phyloP scores from a whole-genome alignment of 306 rosid species.

The Prinsepia uniflora region DNA sequence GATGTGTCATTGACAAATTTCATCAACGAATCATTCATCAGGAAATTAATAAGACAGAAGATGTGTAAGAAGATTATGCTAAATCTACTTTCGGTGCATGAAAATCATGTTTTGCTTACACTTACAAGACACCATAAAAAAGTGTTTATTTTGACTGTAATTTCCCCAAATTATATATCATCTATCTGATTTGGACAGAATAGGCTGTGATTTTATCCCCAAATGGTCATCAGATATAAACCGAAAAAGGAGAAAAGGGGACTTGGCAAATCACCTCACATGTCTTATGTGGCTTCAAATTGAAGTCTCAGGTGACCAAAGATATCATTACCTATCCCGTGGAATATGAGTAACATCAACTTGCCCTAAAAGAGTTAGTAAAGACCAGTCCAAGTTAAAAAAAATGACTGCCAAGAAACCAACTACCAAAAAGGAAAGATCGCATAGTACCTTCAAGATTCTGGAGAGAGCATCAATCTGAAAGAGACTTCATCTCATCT shows the following conservation, averaged over 20 bases:
- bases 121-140: neutral
- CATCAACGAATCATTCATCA: slow-evolving; percentile 7
- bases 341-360: slow-evolving; percentile 34
- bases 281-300: neutral
- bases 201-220: neutral
- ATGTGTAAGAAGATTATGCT: slow-evolving; percentile 17
- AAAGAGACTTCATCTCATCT: slow-evolving; percentile 47
- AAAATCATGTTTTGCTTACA: slow-evolving; percentile 1
- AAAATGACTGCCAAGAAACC: neutral
- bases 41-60: slow-evolving; percentile 25
- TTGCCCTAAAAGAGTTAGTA: slow-evolving; percentile 11
- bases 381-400: slow-evolving; percentile 1
- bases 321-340: slow-evolving; percentile 38
- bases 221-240: neutral
- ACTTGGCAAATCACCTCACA: neutral
- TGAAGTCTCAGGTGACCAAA: slow-evolving; percentile 7
- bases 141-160: neutral
- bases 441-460: slow-evolving; percentile 21
- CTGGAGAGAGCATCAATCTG: slow-evolving; percentile 51
- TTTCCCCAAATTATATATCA: neutral
- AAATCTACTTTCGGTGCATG: slow-evolving; percentile 20
- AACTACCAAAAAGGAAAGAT: neutral
- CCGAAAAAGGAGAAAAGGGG: neutral
- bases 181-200: neutral
- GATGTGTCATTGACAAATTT: neutral